These are phyloP conservation scores for Oryza punctata DNA, from an alignment of 176 grass and related monocot genomes.

Conservation along the genomic window DNA sequence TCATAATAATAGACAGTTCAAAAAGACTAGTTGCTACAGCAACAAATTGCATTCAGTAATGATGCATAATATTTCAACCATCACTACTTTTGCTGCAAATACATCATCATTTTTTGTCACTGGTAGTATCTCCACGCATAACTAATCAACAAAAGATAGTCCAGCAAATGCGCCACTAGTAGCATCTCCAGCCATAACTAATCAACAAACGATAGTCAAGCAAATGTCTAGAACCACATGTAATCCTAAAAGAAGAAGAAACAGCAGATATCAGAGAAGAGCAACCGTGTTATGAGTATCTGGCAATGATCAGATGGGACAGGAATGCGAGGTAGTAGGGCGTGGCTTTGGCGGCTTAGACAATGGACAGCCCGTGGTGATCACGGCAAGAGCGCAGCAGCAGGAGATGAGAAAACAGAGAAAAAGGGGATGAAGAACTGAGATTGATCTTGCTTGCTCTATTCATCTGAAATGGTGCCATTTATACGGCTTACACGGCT, in stretches of 20 bases:
- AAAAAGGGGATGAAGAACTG: too few relatives aligned
- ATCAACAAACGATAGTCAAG: neutral
- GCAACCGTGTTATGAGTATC: neutral
- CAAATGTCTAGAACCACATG: neutral
- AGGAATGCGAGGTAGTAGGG: too few relatives aligned
- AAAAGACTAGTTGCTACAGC: too few relatives aligned
- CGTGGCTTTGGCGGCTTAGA: too few relatives aligned
- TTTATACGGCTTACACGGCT: too few relatives aligned
- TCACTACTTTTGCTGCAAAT: neutral
- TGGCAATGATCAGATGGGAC: too few relatives aligned
- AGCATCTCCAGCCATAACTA: neutral
- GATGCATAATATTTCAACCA: neutral
- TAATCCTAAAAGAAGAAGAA: neutral
- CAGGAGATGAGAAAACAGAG: too few relatives aligned
- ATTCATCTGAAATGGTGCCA: too few relatives aligned
- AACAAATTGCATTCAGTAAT: neutral
- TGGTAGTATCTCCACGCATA: neutral
- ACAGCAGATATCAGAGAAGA: neutral
- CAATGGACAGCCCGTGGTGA: too few relatives aligned
- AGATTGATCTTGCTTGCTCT: too few relatives aligned
- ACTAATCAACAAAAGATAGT: neutral
- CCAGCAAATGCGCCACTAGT: neutral
- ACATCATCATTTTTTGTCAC: neutral
- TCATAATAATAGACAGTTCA: too few relatives aligned
- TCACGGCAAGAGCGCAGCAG: too few relatives aligned